Percentiles rank a stretch among this genome's conserved stretches.
phyloP scores from a whole-genome alignment of 495 filamentous ascomycete genomes.

The Penicillium coprophilum region DNA sequence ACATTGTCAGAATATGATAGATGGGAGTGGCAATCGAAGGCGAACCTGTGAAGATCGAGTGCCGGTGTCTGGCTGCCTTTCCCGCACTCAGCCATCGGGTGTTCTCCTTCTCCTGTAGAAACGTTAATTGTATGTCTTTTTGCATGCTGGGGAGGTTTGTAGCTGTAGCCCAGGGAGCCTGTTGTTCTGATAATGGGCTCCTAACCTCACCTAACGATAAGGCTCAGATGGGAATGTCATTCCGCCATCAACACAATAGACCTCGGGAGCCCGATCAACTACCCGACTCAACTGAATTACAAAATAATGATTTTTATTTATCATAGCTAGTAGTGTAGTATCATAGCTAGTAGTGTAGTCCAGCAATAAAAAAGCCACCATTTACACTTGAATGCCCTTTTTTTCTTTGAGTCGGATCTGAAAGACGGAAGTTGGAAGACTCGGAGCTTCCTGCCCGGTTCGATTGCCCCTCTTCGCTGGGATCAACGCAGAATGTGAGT shows the following conservation, averaged over 20 bases:
- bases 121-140: constrained; percentile 9
- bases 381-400: no score
- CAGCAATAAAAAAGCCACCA: no score
- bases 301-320: neutral
- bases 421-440: neutral
- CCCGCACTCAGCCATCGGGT: constrained; percentile 19
- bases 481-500: neutral
- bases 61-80: constrained; percentile 21
- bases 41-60: constrained; percentile 21
- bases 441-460: constrained; percentile 7
- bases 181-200: neutral
- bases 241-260: neutral
- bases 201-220: neutral
- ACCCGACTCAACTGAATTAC: neutral
- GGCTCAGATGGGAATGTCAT: neutral
- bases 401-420: neutral
- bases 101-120: constrained; percentile 39
- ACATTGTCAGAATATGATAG: neutral
- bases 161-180: neutral
- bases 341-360: no score
- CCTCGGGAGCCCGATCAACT: no score
- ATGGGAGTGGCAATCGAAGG: neutral
- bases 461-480: neutral
- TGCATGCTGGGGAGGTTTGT: neutral
- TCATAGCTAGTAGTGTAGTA: neutral